Evolutionary conservation across 495 filamentous ascomycete genomes (phyloP), one percentile per base, ranked within the genome.

Genomic region (Thozetella sp.): DNA sequence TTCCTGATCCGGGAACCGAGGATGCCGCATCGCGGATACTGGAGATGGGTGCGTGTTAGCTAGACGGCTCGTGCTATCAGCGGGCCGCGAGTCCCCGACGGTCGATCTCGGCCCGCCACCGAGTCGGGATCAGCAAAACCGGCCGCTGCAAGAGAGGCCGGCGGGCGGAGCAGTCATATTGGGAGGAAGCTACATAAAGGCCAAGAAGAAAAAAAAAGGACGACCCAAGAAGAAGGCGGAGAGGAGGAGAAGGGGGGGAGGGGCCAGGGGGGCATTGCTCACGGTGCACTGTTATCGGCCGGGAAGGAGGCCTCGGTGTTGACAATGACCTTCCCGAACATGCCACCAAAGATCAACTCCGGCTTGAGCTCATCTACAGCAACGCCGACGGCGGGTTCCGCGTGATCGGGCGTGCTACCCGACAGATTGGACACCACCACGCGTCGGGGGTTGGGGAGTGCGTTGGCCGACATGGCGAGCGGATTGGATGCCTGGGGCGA

Each of bases 281-380:
- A 72, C 69, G 58, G 55, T 56, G 60, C 62, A 13, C 64, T 63
- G n/a, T 69, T 69, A 50, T 59, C 58, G 17, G 67, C 59, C 20
- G 67, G 64, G 15, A 67, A 10, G n/a, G 43, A 10, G 43, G 9
- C 4, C 43, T 48, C 43, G n/a, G 43, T 48, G n/a, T 19, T 19
- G 4, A 48, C 43, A 11, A 48, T 20, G 43, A 48, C 30, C 22
- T 61, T 65, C 57, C 56, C 61, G 57, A 67, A 62, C 2, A 51
- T 55, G 24, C 62, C 58, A 25, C 58, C 59, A 22, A 66, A 45
- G 54, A 72, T 62, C 23, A 63, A 53, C 19, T 64, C 64, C 4
- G 56, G 55, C 10, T 58, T 9, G 45, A 69, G 62, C 25, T 50
- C 62, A 30, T 70, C 64, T 51, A 66, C 61, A 30, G 57, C 57